Base-by-base conservation (phyloP, 2,329 filamentous ascomycete genomes). In the Fusarium fujikuroi region DNA sequence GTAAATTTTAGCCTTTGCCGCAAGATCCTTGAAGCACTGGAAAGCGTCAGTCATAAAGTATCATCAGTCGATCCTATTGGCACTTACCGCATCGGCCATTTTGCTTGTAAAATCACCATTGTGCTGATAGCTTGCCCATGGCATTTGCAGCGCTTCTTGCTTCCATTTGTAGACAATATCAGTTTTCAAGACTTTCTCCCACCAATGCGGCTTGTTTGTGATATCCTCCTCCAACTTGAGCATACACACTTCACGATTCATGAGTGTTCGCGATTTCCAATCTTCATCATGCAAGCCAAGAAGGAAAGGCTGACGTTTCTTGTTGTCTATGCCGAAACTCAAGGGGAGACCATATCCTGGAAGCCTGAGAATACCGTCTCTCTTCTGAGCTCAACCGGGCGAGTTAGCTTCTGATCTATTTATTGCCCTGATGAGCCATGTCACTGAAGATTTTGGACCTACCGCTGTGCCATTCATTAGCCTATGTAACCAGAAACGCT, bases 171-270 rank as follows among this genome's bases (percentile, higher is more conserved):
- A 21, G 9, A 40, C 21, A 9, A 42, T 67, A 23, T 36, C 62
- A 5, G 70, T 47, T 28, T 81, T 60, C 34, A 66, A 67, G 10
- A 79, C 75, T 50, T 80, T 80, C 28, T 46, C 64, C 40, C 82
- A 70, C 83, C 82, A 84, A 39, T 79, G 73, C 1, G 76, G 73
- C 69, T 84, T 84, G 72, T 84, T 81, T 3, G 81, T 82, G 30
- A 84, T 73, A 9, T 62, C 47, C 50, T 81, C 79, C 72, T 84
- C 80, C 30, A 82, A 52, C 7, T 72, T 64, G 30, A 83, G 75
- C 80, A 84, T 83, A 36, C 76, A 77, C 8, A 81, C 66, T 70
- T 84, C 82, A 21, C 81, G 80, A 15, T 80, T 65, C 19, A 60
- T 50, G 14, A 72, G 32, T 21, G 32, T 39, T 28, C 18, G 14